Evolutionary conservation across 129 eudicot species (phyloP).

Genomic region (Glebionis coronaria): DNA sequence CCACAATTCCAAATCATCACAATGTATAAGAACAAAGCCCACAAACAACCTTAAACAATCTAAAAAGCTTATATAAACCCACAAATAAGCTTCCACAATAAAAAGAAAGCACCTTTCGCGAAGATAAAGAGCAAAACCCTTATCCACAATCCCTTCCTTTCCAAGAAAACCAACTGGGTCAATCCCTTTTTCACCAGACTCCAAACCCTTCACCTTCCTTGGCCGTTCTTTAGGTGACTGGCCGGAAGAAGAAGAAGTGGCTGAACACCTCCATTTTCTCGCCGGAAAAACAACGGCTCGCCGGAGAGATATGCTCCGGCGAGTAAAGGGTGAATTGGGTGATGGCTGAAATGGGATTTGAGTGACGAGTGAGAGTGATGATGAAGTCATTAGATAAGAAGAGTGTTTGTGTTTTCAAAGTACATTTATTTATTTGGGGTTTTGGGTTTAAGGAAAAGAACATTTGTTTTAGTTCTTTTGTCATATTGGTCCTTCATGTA

Average conservation of each 20-base stretch:
- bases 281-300: slow-evolving; percentile 29
- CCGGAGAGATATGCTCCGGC: slow-evolving; percentile 21
- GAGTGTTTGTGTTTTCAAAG: background rate
- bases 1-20: background rate
- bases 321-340: slow-evolving; percentile 13
- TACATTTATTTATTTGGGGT: slow-evolving; percentile 28
- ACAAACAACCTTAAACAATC: too few relatives aligned
- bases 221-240: slow-evolving; percentile 29
- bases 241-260: slow-evolving; percentile 39
- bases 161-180: slow-evolving; percentile 91
- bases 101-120: slow-evolving; percentile 64
- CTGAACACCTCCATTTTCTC: slow-evolving; percentile 59
- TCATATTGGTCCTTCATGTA: background rate
- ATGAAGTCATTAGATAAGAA: slow-evolving; percentile 39
- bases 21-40: too few relatives aligned
- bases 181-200: slow-evolving; percentile 45
- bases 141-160: slow-evolving; percentile 59
- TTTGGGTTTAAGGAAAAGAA: slow-evolving; percentile 32
- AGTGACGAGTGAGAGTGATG: slow-evolving; percentile 36
- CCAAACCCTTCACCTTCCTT: slow-evolving; percentile 28
- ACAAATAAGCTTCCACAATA: background rate
- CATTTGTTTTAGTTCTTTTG: background rate
- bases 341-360: slow-evolving; percentile 30
- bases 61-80: too few relatives aligned
- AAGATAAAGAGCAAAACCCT: slow-evolving; percentile 77